Evolutionary conservation across 2,329 filamentous ascomycete genomes (phyloP), one percentile per base, ranked within the genome.

Genomic region (Knoxdaviesia capensis): DNA sequence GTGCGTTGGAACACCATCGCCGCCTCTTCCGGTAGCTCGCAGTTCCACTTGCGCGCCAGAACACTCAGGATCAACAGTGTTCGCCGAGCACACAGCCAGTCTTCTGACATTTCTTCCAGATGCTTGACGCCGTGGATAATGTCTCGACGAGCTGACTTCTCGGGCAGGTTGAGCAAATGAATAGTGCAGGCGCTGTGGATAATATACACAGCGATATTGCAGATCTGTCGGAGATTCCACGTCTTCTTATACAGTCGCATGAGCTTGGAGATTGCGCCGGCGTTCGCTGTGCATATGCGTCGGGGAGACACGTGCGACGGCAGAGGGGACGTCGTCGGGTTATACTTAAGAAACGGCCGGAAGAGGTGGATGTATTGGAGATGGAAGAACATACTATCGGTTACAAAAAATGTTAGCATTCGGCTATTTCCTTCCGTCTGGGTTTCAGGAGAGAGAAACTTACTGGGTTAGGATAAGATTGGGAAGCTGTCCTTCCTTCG

Each of bases 121-220:
- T 94, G 84, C 52, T 84, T 88, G 37, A 94, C 70, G 1, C 88
- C 86, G 51, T 94, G 87, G 5, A 83, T 80, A 36, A 98, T 83
- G 56, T 96, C 88, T 50, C 88, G 68, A 52, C 76, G 80, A 5
- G 90, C 85, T 31, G 83, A 90, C 61, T 90, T 94, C 50, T 94
- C 87, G 0, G 87, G 87, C 1, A 96, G 65, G 49, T 94, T 94
- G 34, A 98, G 74, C 20, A 98, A 64, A 52, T 96, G 90, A 35
- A 96, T 92, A 0, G 86, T 94, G 55, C 86, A 94, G 31, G 90
- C 87, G 5, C 85, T 90, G 56, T 96, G 88, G 0, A 82, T 71
- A 60, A 96, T 94, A 57, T 98, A 98, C 1, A 96, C 86, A 3
- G 82, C 87, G 51, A 96, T 85, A 53, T 96, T 96, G 61, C 84